Evolutionary conservation across 2,329 filamentous ascomycete genomes (phyloP).

Genomic region (Beauveria sp.): DNA sequence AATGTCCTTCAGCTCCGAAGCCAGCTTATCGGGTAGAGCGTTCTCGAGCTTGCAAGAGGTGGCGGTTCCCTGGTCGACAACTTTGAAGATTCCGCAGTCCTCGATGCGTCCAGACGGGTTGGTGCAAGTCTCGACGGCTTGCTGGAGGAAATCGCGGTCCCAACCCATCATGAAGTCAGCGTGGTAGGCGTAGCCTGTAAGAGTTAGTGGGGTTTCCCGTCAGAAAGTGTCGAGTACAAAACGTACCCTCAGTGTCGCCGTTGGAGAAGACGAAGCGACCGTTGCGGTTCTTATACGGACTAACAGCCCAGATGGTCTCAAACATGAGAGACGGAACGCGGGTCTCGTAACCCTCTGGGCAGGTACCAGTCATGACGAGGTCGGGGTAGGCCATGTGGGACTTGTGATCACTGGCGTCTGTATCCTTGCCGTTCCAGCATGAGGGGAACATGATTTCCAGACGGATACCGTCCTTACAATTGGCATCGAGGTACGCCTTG

Average conservation of each 20-base stretch:
- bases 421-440: constrained; percentile 70
- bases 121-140: constrained; percentile 69
- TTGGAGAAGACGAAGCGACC: constrained; percentile 72
- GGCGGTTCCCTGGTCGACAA: constrained; percentile 53
- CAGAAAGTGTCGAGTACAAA: not conserved
- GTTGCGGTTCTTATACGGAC: constrained; percentile 50
- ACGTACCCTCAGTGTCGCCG: constrained; percentile 64
- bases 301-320: constrained; percentile 78
- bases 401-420: constrained; percentile 47
- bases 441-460: constrained; percentile 83
- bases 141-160: constrained; percentile 60
- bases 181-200: constrained; percentile 63
- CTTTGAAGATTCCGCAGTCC: constrained; percentile 69
- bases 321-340: constrained; percentile 72
- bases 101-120: constrained; percentile 58
- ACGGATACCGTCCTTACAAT: constrained; percentile 76
- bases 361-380: constrained; percentile 67
- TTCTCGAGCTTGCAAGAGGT: constrained; percentile 55
- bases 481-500: constrained; percentile 69
- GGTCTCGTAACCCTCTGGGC: constrained; percentile 60
- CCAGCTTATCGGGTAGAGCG: constrained; percentile 42
- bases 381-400: constrained; percentile 71
- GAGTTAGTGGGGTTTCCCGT: constrained; percentile 2
- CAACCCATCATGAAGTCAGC: constrained; percentile 78
- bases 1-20: constrained; percentile 47